A percentile compares a stretch with the other conserved stretches of the same genome.
Evolutionary conservation across 495 filamentous ascomycete genomes (phyloP).

Genomic region (Penicillium taxi): DNA sequence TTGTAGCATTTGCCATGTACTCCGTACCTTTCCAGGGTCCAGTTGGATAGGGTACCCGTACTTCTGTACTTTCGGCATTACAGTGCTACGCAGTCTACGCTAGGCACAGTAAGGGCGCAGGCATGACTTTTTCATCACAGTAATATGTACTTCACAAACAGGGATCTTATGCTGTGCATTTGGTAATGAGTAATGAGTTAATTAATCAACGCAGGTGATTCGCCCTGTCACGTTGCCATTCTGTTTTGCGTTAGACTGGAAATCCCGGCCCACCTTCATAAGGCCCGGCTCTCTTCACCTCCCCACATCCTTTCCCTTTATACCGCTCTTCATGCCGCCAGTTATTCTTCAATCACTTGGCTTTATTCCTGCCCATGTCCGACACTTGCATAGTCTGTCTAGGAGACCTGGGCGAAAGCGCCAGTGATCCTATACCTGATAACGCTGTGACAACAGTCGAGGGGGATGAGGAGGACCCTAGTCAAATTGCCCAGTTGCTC

Average conservation of each 20-base stretch:
- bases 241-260: conserved; percentile 40
- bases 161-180: too few species aligned
- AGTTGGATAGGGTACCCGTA: too few species aligned
- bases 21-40: not conserved
- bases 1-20: too few species aligned
- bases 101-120: too few species aligned
- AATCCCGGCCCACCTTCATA: conserved; percentile 38
- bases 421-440: conserved; percentile 43
- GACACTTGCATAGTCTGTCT: conserved; percentile 96
- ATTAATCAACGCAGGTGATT: conserved; percentile 27
- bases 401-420: conserved; percentile 68
- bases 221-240: conserved; percentile 34
- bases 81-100: too few species aligned
- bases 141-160: too few species aligned
- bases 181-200: too few species aligned
- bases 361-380: conserved; percentile 55
- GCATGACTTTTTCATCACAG: too few species aligned
- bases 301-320: conserved; percentile 28
- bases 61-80: too few species aligned
- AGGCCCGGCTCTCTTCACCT: conserved; percentile 33
- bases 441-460: conserved; percentile 27
- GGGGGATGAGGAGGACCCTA: conserved; percentile 34
- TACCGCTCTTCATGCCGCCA: conserved; percentile 43
- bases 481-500: conserved; percentile 53
- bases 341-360: conserved; percentile 23